These are phyloP conservation scores for Tilletia indica DNA, from an alignment of 1,284 basidiomycete genomes.

Conservation along the genomic window DNA sequence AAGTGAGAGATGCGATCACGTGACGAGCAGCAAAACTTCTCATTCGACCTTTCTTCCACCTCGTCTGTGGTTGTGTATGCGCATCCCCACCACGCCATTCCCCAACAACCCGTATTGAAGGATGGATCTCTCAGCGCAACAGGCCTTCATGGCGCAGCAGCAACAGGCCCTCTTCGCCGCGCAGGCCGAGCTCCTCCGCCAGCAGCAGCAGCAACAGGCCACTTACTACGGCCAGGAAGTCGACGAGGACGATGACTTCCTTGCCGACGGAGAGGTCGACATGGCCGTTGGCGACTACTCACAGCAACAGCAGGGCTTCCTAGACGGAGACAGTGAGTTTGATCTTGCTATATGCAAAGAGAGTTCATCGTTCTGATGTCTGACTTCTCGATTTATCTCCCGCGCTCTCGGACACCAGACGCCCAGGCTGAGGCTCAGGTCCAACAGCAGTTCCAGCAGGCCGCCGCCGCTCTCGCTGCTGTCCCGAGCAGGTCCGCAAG, in stretches of 20 bases:
- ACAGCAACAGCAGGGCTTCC: constrained; percentile 21
- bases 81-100: too few species aligned
- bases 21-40: too few species aligned
- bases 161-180: constrained; percentile 11
- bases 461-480: constrained; percentile 45
- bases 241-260: constrained; percentile 28
- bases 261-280: constrained; percentile 26
- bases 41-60: too few species aligned
- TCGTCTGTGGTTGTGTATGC: too few species aligned
- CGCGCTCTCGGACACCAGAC: constrained; percentile 20
- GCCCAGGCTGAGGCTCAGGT: constrained; percentile 40
- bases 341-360: neutral
- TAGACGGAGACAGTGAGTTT: constrained; percentile 19
- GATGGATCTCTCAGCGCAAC: constrained; percentile 14
- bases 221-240: constrained; percentile 31
- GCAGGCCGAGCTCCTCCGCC: constrained; percentile 15
- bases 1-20: too few species aligned
- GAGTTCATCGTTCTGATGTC: neutral
- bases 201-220: constrained; percentile 17
- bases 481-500: constrained; percentile 53
- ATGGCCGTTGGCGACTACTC: constrained; percentile 25
- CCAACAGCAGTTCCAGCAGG: constrained; percentile 44
- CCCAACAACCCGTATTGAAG: neutral
- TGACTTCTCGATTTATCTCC: constrained; percentile 17
- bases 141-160: constrained; percentile 14